Conservation (phyloP, 305 asterid species). For the Stenogyne calaminthoides region DNA sequence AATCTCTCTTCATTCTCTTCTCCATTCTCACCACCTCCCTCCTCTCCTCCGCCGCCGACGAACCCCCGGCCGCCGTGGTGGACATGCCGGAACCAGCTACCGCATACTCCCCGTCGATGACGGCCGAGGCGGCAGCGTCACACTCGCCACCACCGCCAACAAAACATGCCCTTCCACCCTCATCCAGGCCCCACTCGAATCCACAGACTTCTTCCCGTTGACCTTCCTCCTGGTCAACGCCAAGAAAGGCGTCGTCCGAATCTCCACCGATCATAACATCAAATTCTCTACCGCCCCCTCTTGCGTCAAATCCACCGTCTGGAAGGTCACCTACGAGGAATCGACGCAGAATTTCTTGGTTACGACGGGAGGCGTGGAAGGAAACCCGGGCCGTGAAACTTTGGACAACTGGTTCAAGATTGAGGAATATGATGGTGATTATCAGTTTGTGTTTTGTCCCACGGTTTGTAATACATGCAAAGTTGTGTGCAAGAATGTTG, state of each 20-base stretch:
- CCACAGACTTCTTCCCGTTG: slow-evolving; percentile 46
- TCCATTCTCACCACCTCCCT: slow-evolving; percentile 23
- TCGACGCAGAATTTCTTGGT: slow-evolving; percentile 35
- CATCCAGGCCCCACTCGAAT: slow-evolving; percentile 44
- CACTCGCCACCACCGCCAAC: slow-evolving; percentile 36
- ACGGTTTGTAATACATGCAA: slow-evolving; percentile 57
- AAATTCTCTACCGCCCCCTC: slow-evolving; percentile 43
- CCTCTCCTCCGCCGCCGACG: slow-evolving; percentile 29
- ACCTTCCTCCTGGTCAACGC: slow-evolving; percentile 44
- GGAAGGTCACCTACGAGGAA: slow-evolving; percentile 48
- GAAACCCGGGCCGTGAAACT: slow-evolving; percentile 52
- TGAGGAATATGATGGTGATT: slow-evolving; percentile 39
- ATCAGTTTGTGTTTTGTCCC: slow-evolving; percentile 61
- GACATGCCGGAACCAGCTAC: slow-evolving; percentile 45
- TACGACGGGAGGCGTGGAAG: slow-evolving; percentile 55
- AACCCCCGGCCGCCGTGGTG: slow-evolving; percentile 38
- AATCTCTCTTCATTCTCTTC: slow-evolving; percentile 24
- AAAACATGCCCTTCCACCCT: slow-evolving; percentile 54
- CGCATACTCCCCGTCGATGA: slow-evolving; percentile 49
- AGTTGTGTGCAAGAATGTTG: slow-evolving; percentile 54
- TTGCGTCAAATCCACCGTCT: slow-evolving; percentile 48
- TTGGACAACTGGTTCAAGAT: slow-evolving; percentile 78
- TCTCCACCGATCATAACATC: slow-evolving; percentile 55
- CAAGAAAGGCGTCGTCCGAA: slow-evolving; percentile 42
- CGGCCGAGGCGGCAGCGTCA: slow-evolving; percentile 60